Evolutionary conservation across 2,329 filamentous ascomycete species (phyloP).

Genomic region (Colletotrichum paranaense): DNA sequence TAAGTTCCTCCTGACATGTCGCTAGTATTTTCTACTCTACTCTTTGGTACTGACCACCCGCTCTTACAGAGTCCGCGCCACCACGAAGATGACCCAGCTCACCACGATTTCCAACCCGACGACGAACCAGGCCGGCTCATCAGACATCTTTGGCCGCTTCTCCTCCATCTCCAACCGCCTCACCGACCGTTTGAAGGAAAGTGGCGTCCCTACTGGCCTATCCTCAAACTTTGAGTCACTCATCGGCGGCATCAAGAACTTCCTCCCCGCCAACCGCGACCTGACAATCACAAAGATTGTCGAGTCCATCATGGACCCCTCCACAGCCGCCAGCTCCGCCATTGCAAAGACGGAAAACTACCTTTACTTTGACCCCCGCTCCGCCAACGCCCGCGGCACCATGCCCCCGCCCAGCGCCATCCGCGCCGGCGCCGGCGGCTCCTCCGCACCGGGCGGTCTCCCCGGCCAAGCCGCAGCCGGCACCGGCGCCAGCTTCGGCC

Average conservation of each 20-base stretch:
- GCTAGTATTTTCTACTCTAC: too few relatives aligned
- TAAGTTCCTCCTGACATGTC: conserved; percentile 53
- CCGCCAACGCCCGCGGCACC: conserved; percentile 90
- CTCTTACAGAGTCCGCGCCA: conserved; percentile 78
- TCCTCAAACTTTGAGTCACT: conserved; percentile 91
- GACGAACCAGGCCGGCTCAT: conserved; percentile 70
- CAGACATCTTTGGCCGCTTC: conserved; percentile 92
- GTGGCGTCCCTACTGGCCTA: conserved; percentile 76
- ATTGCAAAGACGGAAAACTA: conserved; percentile 97
- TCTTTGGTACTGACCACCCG: conserved; percentile 39
- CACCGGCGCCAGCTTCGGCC: conserved; percentile 87
- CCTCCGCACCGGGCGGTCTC: conserved; percentile 56
- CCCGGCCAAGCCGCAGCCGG: conserved; percentile 63
- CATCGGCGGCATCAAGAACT: conserved; percentile 97
- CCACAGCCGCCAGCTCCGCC: conserved; percentile 87
- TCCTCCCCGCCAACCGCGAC: conserved; percentile 95
- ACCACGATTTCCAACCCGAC: conserved; percentile 86
- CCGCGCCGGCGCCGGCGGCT: conserved; percentile 55
- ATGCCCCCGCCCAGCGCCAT: conserved; percentile 82
- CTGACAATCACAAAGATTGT: conserved; percentile 98
- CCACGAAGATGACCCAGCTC: conserved; percentile 98
- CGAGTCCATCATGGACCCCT: conserved; percentile 97
- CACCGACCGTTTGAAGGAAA: conserved; percentile 94
- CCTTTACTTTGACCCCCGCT: conserved; percentile 95
- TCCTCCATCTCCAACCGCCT: conserved; percentile 91